Conservation (phyloP, 768 basidiomycete species). For the Pleurotus salmoneostramineus region DNA sequence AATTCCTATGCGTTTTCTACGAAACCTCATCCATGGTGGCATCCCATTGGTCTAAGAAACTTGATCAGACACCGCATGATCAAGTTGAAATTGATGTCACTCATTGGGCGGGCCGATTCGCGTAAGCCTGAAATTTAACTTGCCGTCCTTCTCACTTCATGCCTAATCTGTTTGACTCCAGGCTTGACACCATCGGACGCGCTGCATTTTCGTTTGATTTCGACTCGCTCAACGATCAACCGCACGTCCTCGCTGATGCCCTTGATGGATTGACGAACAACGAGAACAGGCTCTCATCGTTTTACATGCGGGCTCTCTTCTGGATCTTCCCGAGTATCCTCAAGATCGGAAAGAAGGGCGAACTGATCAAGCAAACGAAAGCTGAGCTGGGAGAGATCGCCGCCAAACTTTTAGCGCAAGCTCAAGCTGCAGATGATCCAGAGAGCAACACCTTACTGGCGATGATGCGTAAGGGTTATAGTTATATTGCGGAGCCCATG, state of each 20-base stretch:
- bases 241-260: conserved; percentile 45
- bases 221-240: conserved; percentile 44
- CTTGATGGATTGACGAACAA: conserved; percentile 60
- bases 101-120: conserved; percentile 57
- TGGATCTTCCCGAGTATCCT: conserved; percentile 56
- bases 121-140: conserved; percentile 31
- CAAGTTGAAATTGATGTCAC: conserved; percentile 51
- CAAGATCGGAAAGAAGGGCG: conserved; percentile 52
- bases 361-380: conserved; percentile 52
- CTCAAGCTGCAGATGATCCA: conserved; percentile 39
- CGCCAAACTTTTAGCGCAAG: conserved; percentile 50
- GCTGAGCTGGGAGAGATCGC: conserved; percentile 50
- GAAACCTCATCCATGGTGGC: conserved; percentile 51
- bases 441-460: conserved; percentile 48
- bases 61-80: conserved; percentile 36
- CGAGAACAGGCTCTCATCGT: conserved; percentile 51
- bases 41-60: conserved; percentile 42
- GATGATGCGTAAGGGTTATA: conserved; percentile 40
- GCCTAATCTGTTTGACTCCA: conserved; percentile 17
- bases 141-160: neutral
- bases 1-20: conserved; percentile 46
- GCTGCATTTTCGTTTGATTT: conserved; percentile 67
- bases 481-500: too few species aligned
- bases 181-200: conserved; percentile 55
- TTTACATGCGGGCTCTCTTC: conserved; percentile 63